Conservation (phyloP, 2,329 filamentous ascomycete species). For the Camillea tinctor region DNA sequence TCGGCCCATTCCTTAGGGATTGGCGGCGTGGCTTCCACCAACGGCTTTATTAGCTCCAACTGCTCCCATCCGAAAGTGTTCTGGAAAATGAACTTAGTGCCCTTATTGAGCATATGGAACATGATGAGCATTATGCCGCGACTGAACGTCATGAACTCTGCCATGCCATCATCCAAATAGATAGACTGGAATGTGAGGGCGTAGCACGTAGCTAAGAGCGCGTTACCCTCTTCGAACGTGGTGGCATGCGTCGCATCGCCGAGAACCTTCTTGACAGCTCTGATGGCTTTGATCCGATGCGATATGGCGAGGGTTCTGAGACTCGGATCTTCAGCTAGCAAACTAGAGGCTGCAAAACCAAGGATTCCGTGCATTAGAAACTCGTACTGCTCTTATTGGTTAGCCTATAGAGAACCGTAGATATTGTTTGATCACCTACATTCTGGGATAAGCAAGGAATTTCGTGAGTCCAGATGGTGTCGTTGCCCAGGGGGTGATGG, state of each 20-base stretch:
- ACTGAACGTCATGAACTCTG: conserved; percentile 61
- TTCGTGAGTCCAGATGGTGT: conserved; percentile 65
- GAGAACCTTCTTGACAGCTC: conserved; percentile 57
- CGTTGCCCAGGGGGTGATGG: conserved; percentile 63
- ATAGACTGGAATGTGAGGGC: conserved; percentile 60
- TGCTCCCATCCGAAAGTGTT: conserved; percentile 44
- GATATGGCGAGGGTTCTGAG: conserved; percentile 58
- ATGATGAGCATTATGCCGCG: conserved; percentile 55
- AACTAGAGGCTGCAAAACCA: conserved; percentile 65
- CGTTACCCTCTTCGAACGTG: conserved; percentile 55
- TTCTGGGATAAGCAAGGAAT: conserved; percentile 67
- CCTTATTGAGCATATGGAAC: conserved; percentile 51
- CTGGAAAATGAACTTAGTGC: conserved; percentile 50
- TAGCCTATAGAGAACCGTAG: conserved; percentile 2
- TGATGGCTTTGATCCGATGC: conserved; percentile 65
- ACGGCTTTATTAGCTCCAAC: conserved; percentile 41
- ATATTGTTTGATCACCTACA: conserved; percentile 38
- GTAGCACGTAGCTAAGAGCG: conserved; percentile 58
- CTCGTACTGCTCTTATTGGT: conserved; percentile 36
- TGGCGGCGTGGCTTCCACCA: conserved; percentile 46
- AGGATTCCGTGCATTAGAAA: conserved; percentile 67
- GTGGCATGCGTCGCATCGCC: conserved; percentile 40
- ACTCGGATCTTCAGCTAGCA: conserved; percentile 50
- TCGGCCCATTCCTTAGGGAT: conserved; percentile 46
- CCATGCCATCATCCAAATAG: conserved; percentile 55